Conservation (phyloP, 192 early-diverging fungal genomes). For the Diversispora epigaea region DNA sequence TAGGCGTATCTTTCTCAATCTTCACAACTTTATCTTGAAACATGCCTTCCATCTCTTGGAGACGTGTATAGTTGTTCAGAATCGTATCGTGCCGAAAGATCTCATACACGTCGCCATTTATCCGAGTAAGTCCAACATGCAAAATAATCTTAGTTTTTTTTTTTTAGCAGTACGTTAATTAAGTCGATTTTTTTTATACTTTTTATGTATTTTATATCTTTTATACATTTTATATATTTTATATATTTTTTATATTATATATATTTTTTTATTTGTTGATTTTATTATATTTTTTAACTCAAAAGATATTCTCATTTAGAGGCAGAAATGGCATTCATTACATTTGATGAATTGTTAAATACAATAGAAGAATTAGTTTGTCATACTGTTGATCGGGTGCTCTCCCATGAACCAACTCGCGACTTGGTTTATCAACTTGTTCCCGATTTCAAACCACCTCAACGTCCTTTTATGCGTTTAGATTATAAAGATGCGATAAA, state of each 20-base stretch:
- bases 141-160: too few relatives aligned
- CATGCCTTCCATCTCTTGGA: constrained; percentile 89
- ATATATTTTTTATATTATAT: not conserved
- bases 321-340: constrained; percentile 93
- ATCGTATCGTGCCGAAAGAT: constrained; percentile 97
- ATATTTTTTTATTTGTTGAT: not conserved
- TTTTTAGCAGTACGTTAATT: too few relatives aligned
- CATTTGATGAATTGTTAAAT: constrained; percentile 86
- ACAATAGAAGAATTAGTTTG: constrained; percentile 88
- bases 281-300: not conserved
- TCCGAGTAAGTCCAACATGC: constrained; percentile 55
- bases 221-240: too few relatives aligned
- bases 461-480: constrained; percentile 92
- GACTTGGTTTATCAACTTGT: constrained; percentile 86
- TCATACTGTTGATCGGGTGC: constrained; percentile 75
- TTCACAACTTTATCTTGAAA: constrained; percentile 98
- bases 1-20: constrained; percentile 97
- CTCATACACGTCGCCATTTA: constrained; percentile 93
- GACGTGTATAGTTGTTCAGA: constrained; percentile 96
- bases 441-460: constrained; percentile 80
- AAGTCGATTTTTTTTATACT: too few relatives aligned
- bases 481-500: constrained; percentile 93
- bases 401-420: constrained; percentile 71
- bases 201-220: too few relatives aligned
- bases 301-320: constrained; percentile 88